Evolutionary conservation across 805 yeast species (phyloP).

Genomic region (Candida awuae): DNA sequence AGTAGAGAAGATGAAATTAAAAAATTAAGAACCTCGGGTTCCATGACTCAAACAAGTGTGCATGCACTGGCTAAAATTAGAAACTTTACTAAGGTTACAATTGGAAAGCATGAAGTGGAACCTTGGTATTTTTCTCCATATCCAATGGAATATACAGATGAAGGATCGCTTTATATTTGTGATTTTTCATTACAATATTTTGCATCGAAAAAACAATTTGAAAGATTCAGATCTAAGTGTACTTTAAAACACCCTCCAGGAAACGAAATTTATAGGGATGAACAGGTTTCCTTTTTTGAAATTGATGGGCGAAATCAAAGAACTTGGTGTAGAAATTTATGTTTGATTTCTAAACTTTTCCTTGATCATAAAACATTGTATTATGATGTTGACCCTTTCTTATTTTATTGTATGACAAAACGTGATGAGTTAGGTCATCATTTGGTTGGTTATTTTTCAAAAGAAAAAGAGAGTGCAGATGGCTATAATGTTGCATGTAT

Average conservation of each 20-base stretch:
- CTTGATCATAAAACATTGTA: slow-evolving; percentile 93
- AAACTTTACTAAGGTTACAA: slow-evolving; percentile 65
- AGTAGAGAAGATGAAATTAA: slow-evolving; percentile 89
- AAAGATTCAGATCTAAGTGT: slow-evolving; percentile 81
- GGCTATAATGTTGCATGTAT: slow-evolving; percentile 96
- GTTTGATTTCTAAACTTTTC: slow-evolving; percentile 82
- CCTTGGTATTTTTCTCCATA: slow-evolving; percentile 99
- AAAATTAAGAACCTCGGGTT: slow-evolving; percentile 87
- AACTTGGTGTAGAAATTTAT: slow-evolving; percentile 94
- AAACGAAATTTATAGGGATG: slow-evolving; percentile 92
- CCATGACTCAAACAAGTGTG: slow-evolving; percentile 83
- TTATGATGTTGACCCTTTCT: slow-evolving; percentile 96
- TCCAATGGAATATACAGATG: slow-evolving; percentile 91
- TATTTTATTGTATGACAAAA: slow-evolving; percentile 92
- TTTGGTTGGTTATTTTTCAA: slow-evolving; percentile 91
- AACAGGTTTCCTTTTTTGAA: slow-evolving; percentile 88
- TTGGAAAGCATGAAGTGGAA: slow-evolving; percentile 88
- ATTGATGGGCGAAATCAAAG: slow-evolving; percentile 95
- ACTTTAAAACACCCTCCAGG: slow-evolving; percentile 96
- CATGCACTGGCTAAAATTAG: slow-evolving; percentile 87
- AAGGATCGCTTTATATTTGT: slow-evolving; percentile 70
- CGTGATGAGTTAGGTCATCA: slow-evolving; percentile 90
- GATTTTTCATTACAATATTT: slow-evolving; percentile 86
- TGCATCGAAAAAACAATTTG: slow-evolving; percentile 84
- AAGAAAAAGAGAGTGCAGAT: slow-evolving; percentile 94